Evolutionary conservation across 2,329 filamentous ascomycete genomes (phyloP).

Genomic region (Cercospora sesami): DNA sequence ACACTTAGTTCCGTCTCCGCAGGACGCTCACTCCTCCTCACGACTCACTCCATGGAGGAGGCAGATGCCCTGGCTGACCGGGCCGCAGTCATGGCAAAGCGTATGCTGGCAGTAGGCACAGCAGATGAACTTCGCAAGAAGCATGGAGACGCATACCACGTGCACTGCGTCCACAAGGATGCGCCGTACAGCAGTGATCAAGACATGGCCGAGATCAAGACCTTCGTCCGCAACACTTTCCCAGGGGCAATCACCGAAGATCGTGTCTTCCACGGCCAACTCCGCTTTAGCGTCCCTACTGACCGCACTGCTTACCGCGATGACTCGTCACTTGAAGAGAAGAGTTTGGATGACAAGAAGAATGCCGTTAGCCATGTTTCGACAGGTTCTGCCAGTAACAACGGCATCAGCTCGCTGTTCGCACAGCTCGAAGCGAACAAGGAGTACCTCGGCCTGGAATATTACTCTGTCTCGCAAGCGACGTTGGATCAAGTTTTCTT

Average conservation of each 20-base stretch:
- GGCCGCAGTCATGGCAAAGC: constrained; percentile 79
- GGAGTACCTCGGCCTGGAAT: constrained; percentile 68
- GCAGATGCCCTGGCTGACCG: constrained; percentile 82
- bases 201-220: constrained; percentile 66
- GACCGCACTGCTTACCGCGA: constrained; percentile 29
- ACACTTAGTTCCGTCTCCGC: constrained; percentile 72
- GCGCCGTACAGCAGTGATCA: constrained; percentile 70
- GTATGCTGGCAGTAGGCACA: constrained; percentile 82
- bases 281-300: constrained; percentile 75
- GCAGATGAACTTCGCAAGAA: constrained; percentile 69
- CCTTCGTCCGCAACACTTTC: constrained; percentile 65
- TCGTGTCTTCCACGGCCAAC: constrained; percentile 79
- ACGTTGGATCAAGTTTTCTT: constrained; percentile 91
- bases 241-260: constrained; percentile 67
- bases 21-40: constrained; percentile 80
- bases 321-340: constrained; percentile 20
- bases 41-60: constrained; percentile 94
- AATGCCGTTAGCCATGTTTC: not conserved
- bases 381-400: not conserved
- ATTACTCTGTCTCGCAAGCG: constrained; percentile 83
- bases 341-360: constrained; percentile 23
- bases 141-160: constrained; percentile 76
- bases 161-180: constrained; percentile 74
- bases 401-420: constrained; percentile 68
- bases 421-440: constrained; percentile 71